Base-by-base conservation (phyloP, 2,329 filamentous ascomycete genomes). In the Hymenoscyphus fraxineus region DNA sequence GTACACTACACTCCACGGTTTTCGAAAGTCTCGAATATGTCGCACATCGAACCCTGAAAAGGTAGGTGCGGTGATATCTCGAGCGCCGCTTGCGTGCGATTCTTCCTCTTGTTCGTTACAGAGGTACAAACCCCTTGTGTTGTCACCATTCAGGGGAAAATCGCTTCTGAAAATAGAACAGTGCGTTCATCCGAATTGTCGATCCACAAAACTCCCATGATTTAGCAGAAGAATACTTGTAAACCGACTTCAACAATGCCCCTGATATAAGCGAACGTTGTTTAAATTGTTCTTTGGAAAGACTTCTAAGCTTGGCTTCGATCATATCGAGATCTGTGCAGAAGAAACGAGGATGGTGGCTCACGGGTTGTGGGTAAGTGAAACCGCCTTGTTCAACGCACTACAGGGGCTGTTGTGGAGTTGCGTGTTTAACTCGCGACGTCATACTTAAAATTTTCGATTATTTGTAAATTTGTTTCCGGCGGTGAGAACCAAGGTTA, bases 131-230 rank as follows among this genome's bases (percentile, higher is more conserved):
- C 40, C 40, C 40, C 40, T 44, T 44, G 40, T 44, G 15, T 44
- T 3, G 40, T n/a, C 40, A 44, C 40, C 3, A 44, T 44, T n/a
- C 40, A 19, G 40, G 40, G 40, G 40, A 44, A 41, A 44, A 16
- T 32, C 19, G 51, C 19, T 55, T 27, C 51, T 55, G 51, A 55
- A 55, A 55, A 55, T 55, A 55, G 51, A 55, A 19, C 9, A 55
- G 51, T 55, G 51, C 13, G 51, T 13, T 32, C 19, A 27, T 13
- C 27, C 19, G 27, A 55, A 55, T 12, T 55, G 19, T 22, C 19
- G 27, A 55, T 55, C 19, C 27, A 15, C n/a, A 7, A 35, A 35
- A 35, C 1, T 27, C 5, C 51, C n/a, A 22, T 55, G 19, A 27
- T 55, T 47, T 10, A 16, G 19, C 13, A 47, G 44, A 16, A 19